Base-by-base conservation (phyloP, 352 stramenopile genomes). In the Phytopythium chamaehyphon region DNA sequence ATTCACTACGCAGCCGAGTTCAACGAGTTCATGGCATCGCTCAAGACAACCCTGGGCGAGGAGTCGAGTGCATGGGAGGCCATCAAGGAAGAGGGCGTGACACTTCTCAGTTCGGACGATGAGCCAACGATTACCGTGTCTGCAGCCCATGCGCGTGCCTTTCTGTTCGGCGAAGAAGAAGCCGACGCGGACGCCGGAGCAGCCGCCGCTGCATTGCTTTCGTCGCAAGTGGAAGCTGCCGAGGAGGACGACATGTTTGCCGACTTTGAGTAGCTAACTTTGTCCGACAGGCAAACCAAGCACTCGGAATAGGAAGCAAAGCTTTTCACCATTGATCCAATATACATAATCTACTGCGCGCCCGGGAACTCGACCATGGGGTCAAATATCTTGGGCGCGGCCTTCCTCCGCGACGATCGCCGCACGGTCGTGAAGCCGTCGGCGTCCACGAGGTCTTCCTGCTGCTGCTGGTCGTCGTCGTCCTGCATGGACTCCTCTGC, bases 171-270 rank as follows among this genome's bases (percentile, higher is more conserved):
- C n/a, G 76, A 84, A 12, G 70, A 82, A 40, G 62, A 76, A 51
- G 31, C 77, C 19, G 68, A 83, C 40, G 57, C 73, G 7, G 42
- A 65, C 26, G 59, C 51, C 2, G 53, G 54, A 1, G 77, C 73
- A 36, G 51, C 67, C 6, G 63, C 66, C 9, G 73, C 65, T 3
- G 82, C 66, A 24, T 82, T 69, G 14, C 59, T 90, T 10, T 82
- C 79, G 18, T 86, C 73, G 7, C 74, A 87, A 33, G 60, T 85
- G 1, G 68, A 83, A n/a, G 64, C 59, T 0, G 77, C 80, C 53
- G 73, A 87, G 26, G 79, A 90, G 39, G 73, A 88, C 53, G 79
- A 88, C 47, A 86, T 93, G 72, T 93, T 90, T 62, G 79, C 77
- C 31, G 82, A 90, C 49, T 86, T 93, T 55, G 82, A 90, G 47